phyloP scores from a whole-genome alignment of 148 eudicot genomes.

The Agrostemma githago region DNA sequence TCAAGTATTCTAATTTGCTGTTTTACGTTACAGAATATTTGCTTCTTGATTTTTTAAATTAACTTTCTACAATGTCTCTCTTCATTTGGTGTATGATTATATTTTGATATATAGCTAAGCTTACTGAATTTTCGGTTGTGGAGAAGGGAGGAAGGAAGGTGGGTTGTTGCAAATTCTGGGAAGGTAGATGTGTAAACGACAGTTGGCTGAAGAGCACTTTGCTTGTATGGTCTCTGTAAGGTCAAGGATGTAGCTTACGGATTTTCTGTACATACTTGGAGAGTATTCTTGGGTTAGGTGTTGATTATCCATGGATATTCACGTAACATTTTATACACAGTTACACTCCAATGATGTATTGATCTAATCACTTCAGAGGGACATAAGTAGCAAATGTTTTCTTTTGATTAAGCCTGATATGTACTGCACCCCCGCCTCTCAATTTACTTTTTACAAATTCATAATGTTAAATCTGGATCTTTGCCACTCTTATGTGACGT shows the following conservation, averaged over 20 bases:
- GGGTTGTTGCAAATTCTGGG: neutral
- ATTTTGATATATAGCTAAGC: neutral
- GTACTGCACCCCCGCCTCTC: neutral
- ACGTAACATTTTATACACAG: neutral
- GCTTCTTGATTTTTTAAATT: too few species aligned
- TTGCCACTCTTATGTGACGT: neutral
- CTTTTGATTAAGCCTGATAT: neutral
- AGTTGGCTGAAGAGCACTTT: neutral
- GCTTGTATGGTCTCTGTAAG: neutral
- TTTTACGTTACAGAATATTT: neutral
- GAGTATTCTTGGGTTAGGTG: neutral
- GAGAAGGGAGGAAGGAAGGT: neutral
- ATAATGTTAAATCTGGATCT: neutral
- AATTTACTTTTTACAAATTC: neutral
- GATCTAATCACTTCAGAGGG: neutral
- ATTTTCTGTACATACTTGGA: neutral
- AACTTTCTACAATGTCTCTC: neutral
- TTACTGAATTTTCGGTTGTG: neutral
- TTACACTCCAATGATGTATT: neutral
- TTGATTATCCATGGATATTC: neutral
- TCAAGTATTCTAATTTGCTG: neutral
- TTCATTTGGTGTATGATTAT: neutral
- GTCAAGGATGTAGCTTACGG: neutral
- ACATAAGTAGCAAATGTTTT: neutral
- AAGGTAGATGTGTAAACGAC: neutral